Evolutionary conservation across 225 moss, liverwort and hornwort species (phyloP).

Genomic region (Physcomitrium patens): DNA sequence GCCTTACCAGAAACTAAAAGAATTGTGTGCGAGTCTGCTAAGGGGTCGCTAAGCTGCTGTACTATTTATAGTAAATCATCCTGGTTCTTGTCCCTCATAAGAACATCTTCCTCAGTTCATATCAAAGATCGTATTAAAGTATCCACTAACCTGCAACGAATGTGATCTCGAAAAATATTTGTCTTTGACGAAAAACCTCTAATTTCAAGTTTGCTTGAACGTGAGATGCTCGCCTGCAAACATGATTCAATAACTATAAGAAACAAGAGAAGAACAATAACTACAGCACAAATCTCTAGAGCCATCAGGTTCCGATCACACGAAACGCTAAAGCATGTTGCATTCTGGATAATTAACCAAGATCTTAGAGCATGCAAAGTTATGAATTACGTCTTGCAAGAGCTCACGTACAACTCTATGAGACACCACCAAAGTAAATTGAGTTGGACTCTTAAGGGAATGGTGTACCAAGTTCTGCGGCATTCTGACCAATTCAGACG

Average conservation of each 20-base stretch:
- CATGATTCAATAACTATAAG: constrained; percentile 14
- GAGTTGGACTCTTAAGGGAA: background rate
- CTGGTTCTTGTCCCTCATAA: constrained; percentile 14
- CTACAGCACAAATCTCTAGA: constrained; percentile 11
- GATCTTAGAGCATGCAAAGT: background rate
- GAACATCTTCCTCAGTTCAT: constrained; percentile 15
- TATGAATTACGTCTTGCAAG: background rate
- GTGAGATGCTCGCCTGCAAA: constrained; percentile 44
- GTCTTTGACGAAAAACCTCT: constrained; percentile 27
- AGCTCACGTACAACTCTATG: background rate
- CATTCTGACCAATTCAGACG: background rate
- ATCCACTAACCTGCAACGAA: constrained; percentile 39
- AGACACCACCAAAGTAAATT: background rate
- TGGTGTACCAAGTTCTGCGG: background rate
- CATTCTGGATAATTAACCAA: background rate
- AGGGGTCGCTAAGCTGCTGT: constrained; percentile 7
- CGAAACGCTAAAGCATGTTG: background rate
- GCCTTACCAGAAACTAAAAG: background rate
- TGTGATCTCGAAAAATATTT: constrained; percentile 21
- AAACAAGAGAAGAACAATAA: constrained; percentile 25
- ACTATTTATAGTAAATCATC: constrained; percentile 7
- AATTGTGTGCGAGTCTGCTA: background rate
- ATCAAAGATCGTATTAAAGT: constrained; percentile 15
- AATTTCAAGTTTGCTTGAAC: constrained; percentile 21
- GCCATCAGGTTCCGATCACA: constrained; percentile 1